Evolutionary conservation across 2,329 filamentous ascomycete genomes (phyloP).

Genomic region (Emmonsiellopsis sp.): DNA sequence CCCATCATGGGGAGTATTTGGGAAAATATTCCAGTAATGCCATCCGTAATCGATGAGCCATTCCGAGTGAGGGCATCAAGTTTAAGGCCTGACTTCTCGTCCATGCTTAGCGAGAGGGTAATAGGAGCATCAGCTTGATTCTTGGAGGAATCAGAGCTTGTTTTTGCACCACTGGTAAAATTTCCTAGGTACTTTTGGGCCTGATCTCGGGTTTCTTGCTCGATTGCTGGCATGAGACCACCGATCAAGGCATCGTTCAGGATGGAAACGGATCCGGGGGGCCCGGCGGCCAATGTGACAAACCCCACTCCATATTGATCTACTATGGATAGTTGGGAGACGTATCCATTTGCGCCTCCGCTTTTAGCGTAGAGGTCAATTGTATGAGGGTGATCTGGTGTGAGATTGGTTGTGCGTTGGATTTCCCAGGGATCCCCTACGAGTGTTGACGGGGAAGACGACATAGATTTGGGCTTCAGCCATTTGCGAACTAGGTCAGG

Average conservation of each 20-base stretch:
- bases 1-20: constrained; percentile 9
- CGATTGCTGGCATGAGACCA: constrained; percentile 19
- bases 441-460: constrained; percentile 20
- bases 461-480: constrained; percentile 27
- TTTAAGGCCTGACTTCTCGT: constrained; percentile 11
- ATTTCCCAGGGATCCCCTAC: constrained; percentile 34
- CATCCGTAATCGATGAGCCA: constrained; percentile 10
- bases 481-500: constrained; percentile 19
- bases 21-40: constrained; percentile 9
- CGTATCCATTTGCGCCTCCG: constrained; percentile 26
- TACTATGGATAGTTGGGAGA: constrained; percentile 25
- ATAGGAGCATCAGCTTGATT: neutral
- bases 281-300: constrained; percentile 24
- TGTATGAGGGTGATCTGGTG: constrained; percentile 19
- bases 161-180: neutral
- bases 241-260: constrained; percentile 21
- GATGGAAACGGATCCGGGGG: constrained; percentile 16
- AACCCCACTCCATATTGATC: constrained; percentile 28
- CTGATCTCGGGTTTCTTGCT: constrained; percentile 19
- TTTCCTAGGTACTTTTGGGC: constrained; percentile 12
- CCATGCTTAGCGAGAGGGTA: constrained; percentile 7
- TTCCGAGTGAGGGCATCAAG: constrained; percentile 11
- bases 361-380: constrained; percentile 27
- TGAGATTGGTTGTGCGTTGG: constrained; percentile 18
- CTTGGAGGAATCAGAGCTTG: neutral